A percentile compares a stretch with the other conserved stretches of the same genome.
These are phyloP conservation scores for Petrea volubilis DNA, from an alignment of 257 asterid genomes.

Conservation along the genomic window DNA sequence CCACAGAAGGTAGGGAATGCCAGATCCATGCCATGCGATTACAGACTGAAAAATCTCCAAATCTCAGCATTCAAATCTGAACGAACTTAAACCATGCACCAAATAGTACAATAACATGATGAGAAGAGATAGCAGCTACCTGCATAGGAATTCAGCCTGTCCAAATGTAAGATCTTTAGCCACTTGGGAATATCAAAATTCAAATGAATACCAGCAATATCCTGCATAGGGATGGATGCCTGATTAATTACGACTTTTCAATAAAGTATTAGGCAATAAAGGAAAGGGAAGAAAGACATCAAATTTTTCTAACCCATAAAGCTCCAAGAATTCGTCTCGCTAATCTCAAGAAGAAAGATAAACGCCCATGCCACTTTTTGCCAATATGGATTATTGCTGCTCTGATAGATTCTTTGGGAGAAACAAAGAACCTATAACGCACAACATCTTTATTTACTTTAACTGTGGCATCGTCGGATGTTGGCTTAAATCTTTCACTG, in stretches of 20 bases:
- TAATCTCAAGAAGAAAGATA: conserved; percentile 69
- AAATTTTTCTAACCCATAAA: conserved; percentile 73
- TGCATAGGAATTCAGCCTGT: conserved; percentile 77
- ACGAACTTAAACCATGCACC: conserved; percentile 16
- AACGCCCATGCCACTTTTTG: conserved; percentile 88
- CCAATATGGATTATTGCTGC: conserved; percentile 69
- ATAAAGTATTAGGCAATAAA: neutral
- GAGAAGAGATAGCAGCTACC: conserved; percentile 49
- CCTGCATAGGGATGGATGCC: conserved; percentile 47
- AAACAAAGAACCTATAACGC: conserved; percentile 55
- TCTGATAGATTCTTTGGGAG: conserved; percentile 83
- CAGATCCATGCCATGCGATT: neutral
- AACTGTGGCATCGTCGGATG: conserved; percentile 43
- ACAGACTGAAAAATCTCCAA: neutral
- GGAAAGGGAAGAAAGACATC: conserved; percentile 12
- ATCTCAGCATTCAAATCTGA: conserved; percentile 5
- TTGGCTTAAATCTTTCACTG: conserved; percentile 41
- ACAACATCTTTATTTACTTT: conserved; percentile 58
- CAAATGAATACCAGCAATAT: conserved; percentile 91
- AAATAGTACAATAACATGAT: conserved; percentile 15
- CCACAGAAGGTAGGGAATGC: neutral
- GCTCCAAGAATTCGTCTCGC: conserved; percentile 78
- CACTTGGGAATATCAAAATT: conserved; percentile 84
- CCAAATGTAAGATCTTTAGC: conserved; percentile 74
- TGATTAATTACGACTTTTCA: conserved; percentile 4